Conservation (phyloP, 805 yeast species). For the Candida pseudoglaebosa region DNA sequence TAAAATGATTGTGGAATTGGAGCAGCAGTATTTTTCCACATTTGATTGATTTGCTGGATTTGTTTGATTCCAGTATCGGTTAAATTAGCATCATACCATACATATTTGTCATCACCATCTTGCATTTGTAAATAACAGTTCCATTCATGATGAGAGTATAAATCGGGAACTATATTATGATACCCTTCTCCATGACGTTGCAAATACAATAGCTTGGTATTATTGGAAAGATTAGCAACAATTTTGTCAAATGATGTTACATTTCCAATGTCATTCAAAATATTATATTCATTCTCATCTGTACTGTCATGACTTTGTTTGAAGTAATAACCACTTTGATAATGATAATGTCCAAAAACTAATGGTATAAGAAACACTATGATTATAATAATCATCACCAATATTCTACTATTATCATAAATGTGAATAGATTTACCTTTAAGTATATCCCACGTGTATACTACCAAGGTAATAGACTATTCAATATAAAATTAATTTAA, state of each 20-base stretch:
- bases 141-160: conserved; percentile 19
- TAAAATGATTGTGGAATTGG: conserved; percentile 26
- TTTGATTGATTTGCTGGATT: conserved; percentile 10
- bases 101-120: conserved; percentile 17
- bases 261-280: conserved; percentile 19
- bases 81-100: conserved; percentile 30
- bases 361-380: not conserved
- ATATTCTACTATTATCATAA: too few species aligned
- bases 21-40: conserved; percentile 14
- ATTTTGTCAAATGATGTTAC: not conserved
- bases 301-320: conserved; percentile 10
- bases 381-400: too few species aligned
- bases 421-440: too few species aligned
- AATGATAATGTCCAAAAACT: not conserved
- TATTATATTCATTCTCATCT: conserved; percentile 12
- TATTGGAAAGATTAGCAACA: not conserved
- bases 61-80: conserved; percentile 21
- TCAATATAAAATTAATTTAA: too few species aligned
- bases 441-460: too few species aligned
- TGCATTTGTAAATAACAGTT: conserved; percentile 23
- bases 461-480: too few species aligned
- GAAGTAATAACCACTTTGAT: conserved; percentile 6
- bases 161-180: conserved; percentile 19
- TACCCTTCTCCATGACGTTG: conserved; percentile 34
- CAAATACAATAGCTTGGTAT: conserved; percentile 22